phyloP scores from a whole-genome alignment of 2,329 filamentous ascomycete species.

The Colletotrichum australisinense region DNA sequence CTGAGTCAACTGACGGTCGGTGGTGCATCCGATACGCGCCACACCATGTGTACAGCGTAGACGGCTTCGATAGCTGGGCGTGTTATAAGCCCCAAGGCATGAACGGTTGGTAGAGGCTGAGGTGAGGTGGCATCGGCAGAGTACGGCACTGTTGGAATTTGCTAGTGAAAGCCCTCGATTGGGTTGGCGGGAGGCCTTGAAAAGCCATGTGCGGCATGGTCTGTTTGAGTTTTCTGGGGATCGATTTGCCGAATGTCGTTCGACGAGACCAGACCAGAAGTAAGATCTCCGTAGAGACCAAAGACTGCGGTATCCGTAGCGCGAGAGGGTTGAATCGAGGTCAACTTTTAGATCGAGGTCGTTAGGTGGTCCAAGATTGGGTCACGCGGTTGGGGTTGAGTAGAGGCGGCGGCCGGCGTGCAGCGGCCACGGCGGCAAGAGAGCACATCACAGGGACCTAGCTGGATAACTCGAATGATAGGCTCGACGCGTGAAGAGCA shows the following conservation, averaged over 20 bases:
- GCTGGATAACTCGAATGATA: no score
- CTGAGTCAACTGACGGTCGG: constrained; percentile 30
- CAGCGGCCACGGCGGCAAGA: constrained; percentile 25
- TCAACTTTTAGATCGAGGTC: constrained; percentile 21
- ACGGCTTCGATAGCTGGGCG: not conserved
- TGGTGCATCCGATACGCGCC: constrained; percentile 24
- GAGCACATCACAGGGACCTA: not conserved
- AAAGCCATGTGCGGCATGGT: not conserved
- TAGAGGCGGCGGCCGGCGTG: not conserved
- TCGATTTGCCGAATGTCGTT: constrained; percentile 1
- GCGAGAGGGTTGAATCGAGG: constrained; percentile 1
- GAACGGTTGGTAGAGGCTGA: constrained; percentile 27
- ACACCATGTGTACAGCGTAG: constrained; percentile 5
- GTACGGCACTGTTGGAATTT: constrained; percentile 2
- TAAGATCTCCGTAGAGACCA: not conserved
- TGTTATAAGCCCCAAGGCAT: constrained; percentile 10
- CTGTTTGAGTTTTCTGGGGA: not conserved
- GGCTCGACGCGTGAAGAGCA: no score
- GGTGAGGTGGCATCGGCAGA: constrained; percentile 14
- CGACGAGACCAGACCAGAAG: not conserved
- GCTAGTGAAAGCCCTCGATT: constrained; percentile 14
- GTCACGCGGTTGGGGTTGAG: not conserved
- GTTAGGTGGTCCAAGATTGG: not conserved
- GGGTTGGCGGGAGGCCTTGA: constrained; percentile 10
- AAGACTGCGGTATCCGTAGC: not conserved